Evolutionary conservation across 2,329 filamentous ascomycete genomes (phyloP), one percentile per base, ranked within the genome.

Genomic region (Nannizziopsis arthrosporioides): DNA sequence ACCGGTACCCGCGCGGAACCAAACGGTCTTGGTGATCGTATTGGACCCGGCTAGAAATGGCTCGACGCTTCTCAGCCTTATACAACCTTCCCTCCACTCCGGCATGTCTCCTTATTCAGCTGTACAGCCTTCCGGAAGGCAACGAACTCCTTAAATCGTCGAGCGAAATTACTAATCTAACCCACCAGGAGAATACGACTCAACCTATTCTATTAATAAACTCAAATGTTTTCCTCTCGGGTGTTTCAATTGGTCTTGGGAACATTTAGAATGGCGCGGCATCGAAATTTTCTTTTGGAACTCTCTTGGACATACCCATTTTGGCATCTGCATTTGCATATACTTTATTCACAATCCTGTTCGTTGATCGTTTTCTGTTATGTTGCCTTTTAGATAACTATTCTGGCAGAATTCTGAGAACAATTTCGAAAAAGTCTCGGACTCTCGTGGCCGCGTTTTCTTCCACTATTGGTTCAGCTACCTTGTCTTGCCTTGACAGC

Each of bases 1-100:
- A 54, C 30, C 53, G 51, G 14, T 48, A 46, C 14, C 44, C 45
- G 31, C 22, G 22, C 22, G 40, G 52, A 45, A 48, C 38, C 6
- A 50, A 51, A 36, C 47, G 52, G 32, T 52, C 52, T n/a, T 51
- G 53, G 48, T 55, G 52, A 54, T 39, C 19, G 19, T 15, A 39
- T 17, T 19, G 14, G 2, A 2, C 30, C 30, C n/a, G 7, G 10
- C 15, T 14, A 9, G 22, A 9, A 40, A 12, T n/a, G 14, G 11
- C 14, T 31, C 36, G 22, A 18, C 22, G 18, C 36, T 14, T 18
- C 8, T 46, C 36, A 34, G 27, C 36, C 36, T 34, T 46, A 30
- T 19, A 11, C 14, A 22, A 9, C 15, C 27, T 34, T 17, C 18
- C 27, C 4, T 27, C 31, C 35, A 39, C 14, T 31, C 11, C 3